These are phyloP conservation scores for Earliella scabrosa DNA, from an alignment of 1,284 basidiomycete species.

Conservation along the genomic window DNA sequence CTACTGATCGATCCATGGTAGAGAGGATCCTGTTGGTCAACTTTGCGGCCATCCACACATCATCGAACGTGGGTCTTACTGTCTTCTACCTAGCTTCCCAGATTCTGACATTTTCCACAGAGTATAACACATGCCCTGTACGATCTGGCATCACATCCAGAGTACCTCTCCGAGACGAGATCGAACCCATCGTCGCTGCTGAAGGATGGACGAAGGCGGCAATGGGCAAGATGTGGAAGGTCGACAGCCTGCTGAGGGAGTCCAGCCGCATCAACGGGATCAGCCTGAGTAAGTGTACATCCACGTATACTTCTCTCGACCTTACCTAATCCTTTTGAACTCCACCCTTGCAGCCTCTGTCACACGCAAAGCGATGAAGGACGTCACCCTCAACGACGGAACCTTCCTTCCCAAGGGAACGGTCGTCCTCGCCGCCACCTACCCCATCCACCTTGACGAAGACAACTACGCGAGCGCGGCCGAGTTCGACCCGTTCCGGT, in stretches of 20 bases:
- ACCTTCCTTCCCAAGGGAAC: conserved; percentile 46
- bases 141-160: conserved; percentile 44
- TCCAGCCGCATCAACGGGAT: conserved; percentile 44
- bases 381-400: conserved; percentile 45
- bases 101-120: conserved; percentile 21
- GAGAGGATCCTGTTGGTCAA: conserved; percentile 32
- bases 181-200: conserved; percentile 38
- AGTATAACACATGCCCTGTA: conserved; percentile 42
- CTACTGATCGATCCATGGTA: conserved; percentile 21
- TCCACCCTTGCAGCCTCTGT: not conserved
- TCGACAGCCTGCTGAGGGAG: conserved; percentile 60
- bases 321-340: not conserved
- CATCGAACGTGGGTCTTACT: conserved; percentile 34
- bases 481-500: conserved; percentile 50
- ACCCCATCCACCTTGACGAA: conserved; percentile 44
- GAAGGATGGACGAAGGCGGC: conserved; percentile 49
- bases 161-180: conserved; percentile 51
- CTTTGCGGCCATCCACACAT: conserved; percentile 39
- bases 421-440: conserved; percentile 43
- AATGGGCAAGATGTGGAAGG: conserved; percentile 48
- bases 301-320: not conserved
- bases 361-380: conserved; percentile 18
- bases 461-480: conserved; percentile 42
- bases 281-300: conserved; percentile 22
- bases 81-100: not conserved